phyloP scores from a whole-genome alignment of 257 asterid species.

The Voacanga thouarsii region DNA sequence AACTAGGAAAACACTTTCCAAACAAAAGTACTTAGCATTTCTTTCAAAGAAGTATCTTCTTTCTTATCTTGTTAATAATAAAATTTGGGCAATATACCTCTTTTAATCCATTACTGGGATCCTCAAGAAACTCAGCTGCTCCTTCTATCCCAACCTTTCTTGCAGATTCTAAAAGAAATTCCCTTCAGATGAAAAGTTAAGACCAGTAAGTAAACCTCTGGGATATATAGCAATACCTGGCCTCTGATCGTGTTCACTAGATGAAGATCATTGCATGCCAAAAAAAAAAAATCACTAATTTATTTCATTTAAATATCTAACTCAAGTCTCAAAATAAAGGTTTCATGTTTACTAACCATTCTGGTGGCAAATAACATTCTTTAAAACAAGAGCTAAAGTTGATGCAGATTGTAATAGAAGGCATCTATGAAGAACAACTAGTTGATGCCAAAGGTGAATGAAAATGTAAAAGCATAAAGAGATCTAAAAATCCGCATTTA shows the following conservation, averaged over 20 bases:
- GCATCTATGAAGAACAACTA: too few relatives aligned
- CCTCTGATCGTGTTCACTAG: not conserved
- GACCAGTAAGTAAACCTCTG: not conserved
- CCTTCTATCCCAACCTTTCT: slow-evolving; percentile 83
- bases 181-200: slow-evolving; percentile 38
- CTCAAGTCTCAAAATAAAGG: not conserved
- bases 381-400: not conserved
- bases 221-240: not conserved
- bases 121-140: slow-evolving; percentile 80
- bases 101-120: slow-evolving; percentile 76
- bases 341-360: not conserved
- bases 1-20: not conserved
- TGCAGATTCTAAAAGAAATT: slow-evolving; percentile 67
- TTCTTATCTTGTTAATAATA: not conserved
- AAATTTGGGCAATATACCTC: slow-evolving; percentile 47
- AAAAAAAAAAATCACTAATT: not conserved
- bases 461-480: not conserved
- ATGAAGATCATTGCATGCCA: not conserved
- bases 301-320: not conserved
- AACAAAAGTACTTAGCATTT: not conserved
- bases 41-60: not conserved
- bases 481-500: not conserved
- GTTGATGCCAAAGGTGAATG: not conserved
- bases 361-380: not conserved
- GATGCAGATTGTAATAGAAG: not conserved